Evolutionary conservation across 2,329 filamentous ascomycete species (phyloP), one percentile per base, ranked within the genome.

Genomic region (Hypomyces rosellus): DNA sequence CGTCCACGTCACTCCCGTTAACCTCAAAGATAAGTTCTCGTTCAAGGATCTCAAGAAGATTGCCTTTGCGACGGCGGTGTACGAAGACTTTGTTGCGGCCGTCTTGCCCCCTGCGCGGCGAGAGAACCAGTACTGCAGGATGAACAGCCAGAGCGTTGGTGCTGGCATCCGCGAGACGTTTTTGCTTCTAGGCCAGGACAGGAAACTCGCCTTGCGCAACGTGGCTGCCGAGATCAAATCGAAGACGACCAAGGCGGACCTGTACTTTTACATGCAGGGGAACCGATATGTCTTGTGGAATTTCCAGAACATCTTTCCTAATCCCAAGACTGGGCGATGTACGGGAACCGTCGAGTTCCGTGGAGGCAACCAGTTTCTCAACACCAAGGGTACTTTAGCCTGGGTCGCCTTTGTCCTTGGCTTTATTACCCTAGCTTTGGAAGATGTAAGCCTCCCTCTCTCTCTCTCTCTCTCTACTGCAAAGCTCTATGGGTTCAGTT

Each of bases 201-300:
- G 57, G 5, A 45, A 52, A 0, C 25, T 30, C 25, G 46, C 57
- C 3, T 53, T 70, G 46, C 55, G 54, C 14, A 58, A 54, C 43
- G 61, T 68, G 16, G 68, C 66, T 3, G 52, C 55, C 34, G 60
- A 64, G 36, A 65, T 69, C 40, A 55, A 49, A 38, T 52, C 57
- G 5, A 52, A 49, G 34, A 48, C 51, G 20, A 56, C 52, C 13
- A 67, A 68, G 58, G 56, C 46, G 20, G 64, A 67, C 11, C 51
- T 70, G 39, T 68, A 58, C 55, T 57, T 59, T 33, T 69, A 70
- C 57, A 69, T 70, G 64, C 68, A 70, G 57, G 66, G 63, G 8
- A 65, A 63, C 53, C 63, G 68, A 15, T 69, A 70, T 49, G 68
- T 70, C 11, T 54, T 70, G 36, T 70, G 69, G 68, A 69, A 70